Conservation (phyloP, 495 filamentous ascomycete species). For the Aspergillus heteromorphus region DNA sequence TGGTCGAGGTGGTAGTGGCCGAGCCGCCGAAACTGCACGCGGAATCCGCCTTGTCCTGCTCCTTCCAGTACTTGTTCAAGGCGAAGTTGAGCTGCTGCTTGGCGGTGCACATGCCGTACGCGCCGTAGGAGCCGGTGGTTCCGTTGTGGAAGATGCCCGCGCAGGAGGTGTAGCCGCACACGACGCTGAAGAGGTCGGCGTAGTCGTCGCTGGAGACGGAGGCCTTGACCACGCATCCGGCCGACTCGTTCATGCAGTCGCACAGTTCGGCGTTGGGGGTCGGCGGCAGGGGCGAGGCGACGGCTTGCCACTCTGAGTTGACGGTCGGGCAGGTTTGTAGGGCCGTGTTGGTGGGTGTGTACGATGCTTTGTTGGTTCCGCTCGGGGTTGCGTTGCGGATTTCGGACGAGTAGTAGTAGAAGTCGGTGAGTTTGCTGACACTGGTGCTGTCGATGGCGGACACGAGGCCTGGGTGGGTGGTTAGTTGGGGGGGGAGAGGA, state of each 20-base stretch:
- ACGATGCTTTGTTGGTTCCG: constrained; percentile 57
- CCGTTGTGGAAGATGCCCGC: constrained; percentile 65
- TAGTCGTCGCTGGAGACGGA: constrained; percentile 47
- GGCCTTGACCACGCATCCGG: constrained; percentile 61
- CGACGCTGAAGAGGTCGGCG: constrained; percentile 60
- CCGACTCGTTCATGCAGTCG: constrained; percentile 68
- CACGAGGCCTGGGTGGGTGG: constrained; percentile 58
- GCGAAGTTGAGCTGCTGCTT: constrained; percentile 75
- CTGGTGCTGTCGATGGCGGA: constrained; percentile 53
- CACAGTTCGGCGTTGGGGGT: constrained; percentile 71
- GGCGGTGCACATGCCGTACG: constrained; percentile 82
- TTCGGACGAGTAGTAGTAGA: constrained; percentile 63
- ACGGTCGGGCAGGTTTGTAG: constrained; percentile 66
- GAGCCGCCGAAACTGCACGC: constrained; percentile 77
- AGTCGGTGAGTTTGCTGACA: constrained; percentile 65
- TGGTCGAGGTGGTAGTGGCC: constrained; percentile 43
- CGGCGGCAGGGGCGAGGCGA: constrained; percentile 64
- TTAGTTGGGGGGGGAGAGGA: constrained; percentile 2
- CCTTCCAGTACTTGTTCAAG: constrained; percentile 74
- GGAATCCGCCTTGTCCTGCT: constrained; percentile 44
- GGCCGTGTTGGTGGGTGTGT: constrained; percentile 73
- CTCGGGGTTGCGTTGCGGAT: constrained; percentile 65
- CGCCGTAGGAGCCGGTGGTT: constrained; percentile 72
- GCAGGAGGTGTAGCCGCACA: constrained; percentile 69
- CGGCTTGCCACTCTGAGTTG: constrained; percentile 60